phyloP scores from a whole-genome alignment of 2,329 filamentous ascomycete species.

The Cadophora luteo-olivacea region DNA sequence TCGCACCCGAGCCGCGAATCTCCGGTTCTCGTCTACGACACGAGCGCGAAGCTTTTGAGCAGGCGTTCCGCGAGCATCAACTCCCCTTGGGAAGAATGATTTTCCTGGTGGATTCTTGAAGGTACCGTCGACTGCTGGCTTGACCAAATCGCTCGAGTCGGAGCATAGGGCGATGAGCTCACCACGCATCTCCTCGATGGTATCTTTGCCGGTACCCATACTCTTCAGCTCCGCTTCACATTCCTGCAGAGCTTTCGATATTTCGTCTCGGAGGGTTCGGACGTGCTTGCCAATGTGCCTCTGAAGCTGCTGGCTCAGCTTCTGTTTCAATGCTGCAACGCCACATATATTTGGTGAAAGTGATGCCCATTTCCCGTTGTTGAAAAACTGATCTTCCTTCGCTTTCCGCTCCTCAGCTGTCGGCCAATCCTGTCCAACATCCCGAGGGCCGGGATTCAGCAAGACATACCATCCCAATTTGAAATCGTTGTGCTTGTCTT shows the following conservation, averaged over 20 bases:
- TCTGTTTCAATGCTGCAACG: conserved; percentile 23
- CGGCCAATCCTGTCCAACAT: conserved; percentile 21
- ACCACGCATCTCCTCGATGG: conserved; percentile 27
- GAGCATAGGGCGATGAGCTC: conserved; percentile 24
- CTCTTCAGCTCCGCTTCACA: conserved; percentile 27
- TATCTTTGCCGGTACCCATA: conserved; percentile 26
- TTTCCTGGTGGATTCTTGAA: conserved; percentile 27
- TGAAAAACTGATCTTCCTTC: conserved; percentile 27
- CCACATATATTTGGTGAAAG: conserved; percentile 23
- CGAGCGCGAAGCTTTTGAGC: conserved; percentile 28
- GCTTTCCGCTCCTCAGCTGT: conserved; percentile 19
- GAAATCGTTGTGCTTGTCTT: conserved; percentile 27
- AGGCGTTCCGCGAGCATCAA: conserved; percentile 25
- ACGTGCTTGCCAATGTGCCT: conserved; percentile 30
- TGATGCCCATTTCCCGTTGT: conserved; percentile 24
- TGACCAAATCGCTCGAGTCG: conserved; percentile 23
- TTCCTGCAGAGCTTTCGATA: conserved; percentile 22
- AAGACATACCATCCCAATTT: conserved; percentile 29
- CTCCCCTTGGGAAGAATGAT: conserved; percentile 24
- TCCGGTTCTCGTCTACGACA: conserved; percentile 26
- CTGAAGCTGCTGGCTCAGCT: conserved; percentile 28
- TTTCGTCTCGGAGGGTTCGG: conserved; percentile 18
- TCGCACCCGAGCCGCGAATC: conserved; percentile 23
- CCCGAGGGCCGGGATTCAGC: conserved; percentile 25
- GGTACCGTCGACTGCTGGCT: conserved; percentile 26